Evolutionary conservation across 2,329 filamentous ascomycete species (phyloP).

Genomic region (Bipolaris oryzae): DNA sequence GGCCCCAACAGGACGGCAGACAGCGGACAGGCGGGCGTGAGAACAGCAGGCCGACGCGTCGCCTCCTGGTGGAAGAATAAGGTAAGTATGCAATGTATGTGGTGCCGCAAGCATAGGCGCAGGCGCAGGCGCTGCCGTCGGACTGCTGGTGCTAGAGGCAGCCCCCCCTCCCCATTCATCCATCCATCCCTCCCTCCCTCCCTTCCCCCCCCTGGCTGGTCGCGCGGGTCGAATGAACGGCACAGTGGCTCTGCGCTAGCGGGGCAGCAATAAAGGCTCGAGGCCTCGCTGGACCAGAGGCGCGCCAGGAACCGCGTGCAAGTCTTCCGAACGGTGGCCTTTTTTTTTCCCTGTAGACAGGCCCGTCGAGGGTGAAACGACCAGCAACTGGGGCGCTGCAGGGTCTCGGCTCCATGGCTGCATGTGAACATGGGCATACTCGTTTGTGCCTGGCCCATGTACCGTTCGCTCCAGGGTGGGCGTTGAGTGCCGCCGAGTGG

Average conservation of each 20-base stretch:
- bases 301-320: background rate
- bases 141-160: background rate
- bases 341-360: background rate
- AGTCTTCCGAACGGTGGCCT: slow-evolving; percentile 3
- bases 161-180: no score
- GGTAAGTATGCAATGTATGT: background rate
- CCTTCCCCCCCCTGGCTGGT: slow-evolving; percentile 8
- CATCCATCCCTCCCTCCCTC: no score
- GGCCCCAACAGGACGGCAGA: background rate
- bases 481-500: slow-evolving; percentile 5
- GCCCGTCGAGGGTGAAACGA: background rate
- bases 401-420: slow-evolving; percentile 7
- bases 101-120: slow-evolving; percentile 6
- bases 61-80: slow-evolving; percentile 3
- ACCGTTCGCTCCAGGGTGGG: slow-evolving; percentile 7
- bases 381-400: background rate
- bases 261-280: slow-evolving; percentile 13
- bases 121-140: slow-evolving; percentile 1
- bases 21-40: background rate
- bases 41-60: slow-evolving; percentile 4
- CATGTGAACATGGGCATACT: background rate
- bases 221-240: slow-evolving; percentile 8
- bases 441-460: slow-evolving; percentile 8
- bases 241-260: slow-evolving; percentile 9
- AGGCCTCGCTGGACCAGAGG: background rate